Evolutionary conservation across 805 yeast genomes (phyloP).

Genomic region (Diddensiella santjacobensis): DNA sequence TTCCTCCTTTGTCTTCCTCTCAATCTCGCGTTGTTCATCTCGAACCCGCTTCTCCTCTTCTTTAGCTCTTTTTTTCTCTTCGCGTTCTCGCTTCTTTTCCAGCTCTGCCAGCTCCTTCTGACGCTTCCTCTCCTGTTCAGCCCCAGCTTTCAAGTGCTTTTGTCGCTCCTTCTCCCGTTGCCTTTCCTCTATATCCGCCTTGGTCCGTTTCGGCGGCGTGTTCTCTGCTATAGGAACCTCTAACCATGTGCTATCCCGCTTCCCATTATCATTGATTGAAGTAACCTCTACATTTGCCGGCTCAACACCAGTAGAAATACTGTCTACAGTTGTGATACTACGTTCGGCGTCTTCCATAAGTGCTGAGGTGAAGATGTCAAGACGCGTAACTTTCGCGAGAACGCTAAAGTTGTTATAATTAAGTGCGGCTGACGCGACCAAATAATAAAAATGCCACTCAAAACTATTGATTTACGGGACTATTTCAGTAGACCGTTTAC

Average conservation of each 20-base stretch:
- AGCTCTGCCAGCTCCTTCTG: slow-evolving; percentile 22
- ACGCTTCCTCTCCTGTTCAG: slow-evolving; percentile 23
- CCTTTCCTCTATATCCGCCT: neutral
- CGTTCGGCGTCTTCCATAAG: too few relatives aligned
- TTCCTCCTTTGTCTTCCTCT: slow-evolving; percentile 20
- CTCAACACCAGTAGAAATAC: too few relatives aligned
- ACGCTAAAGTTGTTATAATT: too few relatives aligned
- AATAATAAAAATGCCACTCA: too few relatives aligned
- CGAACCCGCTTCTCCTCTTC: slow-evolving; percentile 23
- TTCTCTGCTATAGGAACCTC: neutral
- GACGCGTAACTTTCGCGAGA: too few relatives aligned
- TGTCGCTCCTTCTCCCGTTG: slow-evolving; percentile 19
- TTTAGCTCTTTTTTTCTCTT: slow-evolving; percentile 14
- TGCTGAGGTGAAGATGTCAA: too few relatives aligned
- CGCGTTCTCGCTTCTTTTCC: slow-evolving; percentile 20
- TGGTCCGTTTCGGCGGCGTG: neutral
- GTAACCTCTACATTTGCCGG: too few relatives aligned
- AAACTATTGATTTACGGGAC: too few relatives aligned
- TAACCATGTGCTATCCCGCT: neutral
- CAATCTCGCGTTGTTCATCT: slow-evolving; percentile 19
- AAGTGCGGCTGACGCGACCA: too few relatives aligned
- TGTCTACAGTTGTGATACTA: too few relatives aligned
- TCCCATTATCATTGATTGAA: neutral
- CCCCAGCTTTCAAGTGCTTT: slow-evolving; percentile 18
- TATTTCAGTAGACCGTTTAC: slow-evolving; percentile 11